Percentiles rank a stretch among this genome's conserved stretches.
Conservation (phyloP, 2,329 filamentous ascomycete genomes). For the Penicillium sp. region DNA sequence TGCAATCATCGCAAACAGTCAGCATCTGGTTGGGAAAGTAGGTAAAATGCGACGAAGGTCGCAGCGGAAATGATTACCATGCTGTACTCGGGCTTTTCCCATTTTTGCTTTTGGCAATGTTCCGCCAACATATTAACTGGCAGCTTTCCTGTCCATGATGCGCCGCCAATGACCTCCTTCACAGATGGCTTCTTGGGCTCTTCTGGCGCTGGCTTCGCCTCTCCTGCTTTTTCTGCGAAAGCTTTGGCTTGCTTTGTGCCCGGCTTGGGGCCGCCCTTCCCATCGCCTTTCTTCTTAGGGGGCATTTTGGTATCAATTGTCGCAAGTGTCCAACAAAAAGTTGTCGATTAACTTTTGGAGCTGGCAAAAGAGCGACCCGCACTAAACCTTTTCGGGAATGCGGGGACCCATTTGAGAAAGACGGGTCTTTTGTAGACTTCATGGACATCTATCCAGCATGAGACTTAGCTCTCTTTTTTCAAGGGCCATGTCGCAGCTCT, state of each 20-base stretch:
- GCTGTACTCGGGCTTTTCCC: slow-evolving; percentile 91
- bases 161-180: slow-evolving; percentile 82
- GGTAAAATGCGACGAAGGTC: neutral
- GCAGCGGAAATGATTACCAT: slow-evolving; percentile 55
- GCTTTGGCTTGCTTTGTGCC: slow-evolving; percentile 45
- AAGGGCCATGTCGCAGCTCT: neutral
- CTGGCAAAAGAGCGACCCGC: slow-evolving; percentile 28
- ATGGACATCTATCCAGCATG: neutral
- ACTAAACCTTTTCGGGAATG: slow-evolving; percentile 32
- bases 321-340: slow-evolving; percentile 6
- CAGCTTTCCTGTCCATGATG: slow-evolving; percentile 96
- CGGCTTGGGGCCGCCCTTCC: slow-evolving; percentile 43
- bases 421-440: neutral
- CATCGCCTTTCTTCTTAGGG: slow-evolving; percentile 45
- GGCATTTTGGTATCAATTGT: slow-evolving; percentile 32
- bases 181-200: slow-evolving; percentile 62
- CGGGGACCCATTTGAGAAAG: slow-evolving; percentile 17
- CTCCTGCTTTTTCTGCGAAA: slow-evolving; percentile 35
- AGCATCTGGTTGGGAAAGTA: slow-evolving; percentile 11
- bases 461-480: neutral
- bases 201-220: slow-evolving; percentile 37
- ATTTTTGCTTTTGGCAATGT: slow-evolving; percentile 93
- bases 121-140: slow-evolving; percentile 92
- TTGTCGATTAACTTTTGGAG: slow-evolving; percentile 14
- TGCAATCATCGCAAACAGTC: slow-evolving; percentile 27